Conservation (phyloP, 371 early-diverging fungal species). For the Mucor irregularis region DNA sequence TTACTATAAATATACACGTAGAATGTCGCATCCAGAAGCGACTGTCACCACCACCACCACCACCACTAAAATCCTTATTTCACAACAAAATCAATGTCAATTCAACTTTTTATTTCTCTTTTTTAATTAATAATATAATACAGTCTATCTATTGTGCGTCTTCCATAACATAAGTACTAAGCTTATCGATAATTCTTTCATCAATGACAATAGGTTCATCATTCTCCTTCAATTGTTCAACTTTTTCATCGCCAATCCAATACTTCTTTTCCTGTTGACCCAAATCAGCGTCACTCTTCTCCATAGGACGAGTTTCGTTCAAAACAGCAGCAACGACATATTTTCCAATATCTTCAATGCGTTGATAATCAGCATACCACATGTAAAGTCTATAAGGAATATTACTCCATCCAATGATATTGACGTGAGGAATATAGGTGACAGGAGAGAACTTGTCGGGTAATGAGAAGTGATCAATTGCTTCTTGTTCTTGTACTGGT, state of each 20-base stretch:
- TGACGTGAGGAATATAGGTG: slow-evolving; percentile 68
- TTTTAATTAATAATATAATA: too few relatives aligned
- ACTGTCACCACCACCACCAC: too few relatives aligned
- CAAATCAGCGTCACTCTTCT: slow-evolving; percentile 50
- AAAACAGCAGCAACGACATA: slow-evolving; percentile 59
- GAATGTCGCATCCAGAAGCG: too few relatives aligned
- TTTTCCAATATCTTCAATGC: slow-evolving; percentile 58
- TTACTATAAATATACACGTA: too few relatives aligned
- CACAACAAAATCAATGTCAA: too few relatives aligned
- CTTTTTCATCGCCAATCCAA: slow-evolving; percentile 49
- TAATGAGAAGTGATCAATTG: slow-evolving; percentile 43
- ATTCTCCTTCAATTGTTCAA: slow-evolving; percentile 30
- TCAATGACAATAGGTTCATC: slow-evolving; percentile 44
- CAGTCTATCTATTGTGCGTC: too few relatives aligned
- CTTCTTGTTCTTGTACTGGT: not conserved
- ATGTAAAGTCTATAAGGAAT: slow-evolving; percentile 62
- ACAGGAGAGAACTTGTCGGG: slow-evolving; percentile 57
- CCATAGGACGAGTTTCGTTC: slow-evolving; percentile 54
- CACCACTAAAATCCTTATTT: too few relatives aligned
- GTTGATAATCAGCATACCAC: slow-evolving; percentile 60
- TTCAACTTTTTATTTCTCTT: too few relatives aligned
- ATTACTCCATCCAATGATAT: slow-evolving; percentile 68
- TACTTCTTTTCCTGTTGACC: slow-evolving; percentile 57
- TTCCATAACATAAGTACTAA: slow-evolving; percentile 46
- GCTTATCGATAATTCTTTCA: slow-evolving; percentile 29